Evolutionary conservation across 805 yeast genomes (phyloP).

Genomic region (Teunomyces cretensis): DNA sequence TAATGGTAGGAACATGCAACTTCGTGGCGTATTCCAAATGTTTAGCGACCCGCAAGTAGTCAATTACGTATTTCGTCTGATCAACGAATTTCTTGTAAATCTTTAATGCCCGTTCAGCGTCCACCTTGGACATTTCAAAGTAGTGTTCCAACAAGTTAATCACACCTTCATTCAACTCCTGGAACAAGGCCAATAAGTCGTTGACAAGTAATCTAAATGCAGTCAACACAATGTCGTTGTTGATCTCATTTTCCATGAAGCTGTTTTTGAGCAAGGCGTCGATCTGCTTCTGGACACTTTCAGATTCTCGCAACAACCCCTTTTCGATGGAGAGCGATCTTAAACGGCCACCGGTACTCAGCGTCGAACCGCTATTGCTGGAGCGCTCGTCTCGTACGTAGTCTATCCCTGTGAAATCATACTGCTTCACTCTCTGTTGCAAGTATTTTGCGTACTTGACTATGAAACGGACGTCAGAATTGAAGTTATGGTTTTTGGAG

Average conservation of each 20-base stretch:
- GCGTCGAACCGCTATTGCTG: conserved; percentile 40
- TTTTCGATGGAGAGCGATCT: conserved; percentile 65
- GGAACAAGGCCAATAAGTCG: conserved; percentile 83
- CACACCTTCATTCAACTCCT: conserved; percentile 92
- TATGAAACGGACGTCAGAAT: conserved; percentile 54
- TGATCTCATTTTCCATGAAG: conserved; percentile 75
- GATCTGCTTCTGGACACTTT: conserved; percentile 81
- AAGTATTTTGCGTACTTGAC: conserved; percentile 73
- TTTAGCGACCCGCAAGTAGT: conserved; percentile 85
- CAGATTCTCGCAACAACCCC: conserved; percentile 82
- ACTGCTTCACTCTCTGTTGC: conserved; percentile 66
- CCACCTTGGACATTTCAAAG: conserved; percentile 84
- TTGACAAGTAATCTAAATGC: conserved; percentile 88
- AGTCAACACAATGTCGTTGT: conserved; percentile 79
- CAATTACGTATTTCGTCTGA: conserved; percentile 83
- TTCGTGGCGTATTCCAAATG: conserved; percentile 84
- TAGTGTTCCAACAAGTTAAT: conserved; percentile 91
- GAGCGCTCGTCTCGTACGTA: conserved; percentile 71
- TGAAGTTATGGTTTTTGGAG: conserved; percentile 37
- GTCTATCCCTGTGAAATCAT: conserved; percentile 61
- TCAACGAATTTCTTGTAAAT: conserved; percentile 84
- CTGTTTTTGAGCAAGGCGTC: conserved; percentile 71
- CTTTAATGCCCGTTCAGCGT: conserved; percentile 83
- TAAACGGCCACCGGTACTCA: conserved; percentile 60
- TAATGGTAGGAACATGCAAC: conserved; percentile 89